Evolutionary conservation across 176 grass and related monocot genomes (phyloP).

Genomic region (Oropetium thomaeum): DNA sequence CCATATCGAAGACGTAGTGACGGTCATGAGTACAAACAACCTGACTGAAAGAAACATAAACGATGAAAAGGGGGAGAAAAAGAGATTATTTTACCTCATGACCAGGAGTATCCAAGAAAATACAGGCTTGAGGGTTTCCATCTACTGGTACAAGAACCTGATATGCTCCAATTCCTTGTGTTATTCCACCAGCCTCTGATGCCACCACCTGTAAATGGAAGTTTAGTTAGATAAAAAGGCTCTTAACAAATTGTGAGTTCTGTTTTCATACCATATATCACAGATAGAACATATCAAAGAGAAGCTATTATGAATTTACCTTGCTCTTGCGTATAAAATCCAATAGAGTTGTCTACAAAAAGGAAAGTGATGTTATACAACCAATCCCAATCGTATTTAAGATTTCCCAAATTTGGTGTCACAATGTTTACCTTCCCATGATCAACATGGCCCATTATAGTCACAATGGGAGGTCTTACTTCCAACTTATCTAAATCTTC

Average conservation of each 20-base stretch:
- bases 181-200: slow-evolving; percentile 96
- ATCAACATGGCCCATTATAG: slow-evolving; percentile 99
- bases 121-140: slow-evolving; percentile 76
- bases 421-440: slow-evolving; percentile 77
- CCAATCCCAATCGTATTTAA: slow-evolving; percentile 10
- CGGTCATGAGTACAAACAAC: not conserved
- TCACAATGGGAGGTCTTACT: slow-evolving; percentile 88
- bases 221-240: slow-evolving; percentile 36
- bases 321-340: slow-evolving; percentile 94
- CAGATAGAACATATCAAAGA: not conserved
- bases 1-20: slow-evolving; percentile 35
- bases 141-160: slow-evolving; percentile 87
- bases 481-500: slow-evolving; percentile 87
- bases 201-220: slow-evolving; percentile 74
- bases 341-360: slow-evolving; percentile 82
- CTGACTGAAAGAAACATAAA: not conserved
- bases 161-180: slow-evolving; percentile 97
- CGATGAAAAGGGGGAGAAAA: slow-evolving; percentile 31
- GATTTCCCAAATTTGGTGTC: not conserved
- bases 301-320: slow-evolving; percentile 49
- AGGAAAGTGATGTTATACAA: slow-evolving; percentile 32
- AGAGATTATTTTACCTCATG: slow-evolving; percentile 52
- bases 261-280: slow-evolving; percentile 16
- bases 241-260: slow-evolving; percentile 11
- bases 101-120: slow-evolving; percentile 96